These are phyloP conservation scores for Calonectria fujianensis DNA, from an alignment of 2,329 filamentous ascomycete genomes.

Conservation along the genomic window DNA sequence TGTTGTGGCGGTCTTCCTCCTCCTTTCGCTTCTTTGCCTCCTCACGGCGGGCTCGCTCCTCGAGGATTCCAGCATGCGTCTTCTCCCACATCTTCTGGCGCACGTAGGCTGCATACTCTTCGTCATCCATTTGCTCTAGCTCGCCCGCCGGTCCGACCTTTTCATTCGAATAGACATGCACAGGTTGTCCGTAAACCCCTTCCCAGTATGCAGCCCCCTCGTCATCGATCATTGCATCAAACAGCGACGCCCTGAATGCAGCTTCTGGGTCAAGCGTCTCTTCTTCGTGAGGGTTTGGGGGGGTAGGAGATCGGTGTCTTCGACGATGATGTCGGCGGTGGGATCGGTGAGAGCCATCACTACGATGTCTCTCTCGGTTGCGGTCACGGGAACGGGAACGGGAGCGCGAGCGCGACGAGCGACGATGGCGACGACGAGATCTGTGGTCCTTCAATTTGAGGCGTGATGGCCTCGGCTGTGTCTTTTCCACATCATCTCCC, in stretches of 20 bases:
- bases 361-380: slow-evolving; percentile 45
- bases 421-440: slow-evolving; percentile 51
- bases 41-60: slow-evolving; percentile 81
- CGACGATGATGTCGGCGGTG: slow-evolving; percentile 58
- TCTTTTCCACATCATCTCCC: slow-evolving; percentile 48
- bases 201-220: slow-evolving; percentile 98
- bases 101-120: slow-evolving; percentile 92
- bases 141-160: slow-evolving; percentile 68
- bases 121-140: slow-evolving; percentile 91
- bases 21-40: slow-evolving; percentile 70
- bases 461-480: slow-evolving; percentile 57
- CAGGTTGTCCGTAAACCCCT: slow-evolving; percentile 95
- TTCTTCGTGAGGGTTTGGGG: slow-evolving; percentile 67
- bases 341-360: slow-evolving; percentile 48
- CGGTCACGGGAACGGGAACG: slow-evolving; percentile 46
- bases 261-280: slow-evolving; percentile 78
- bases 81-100: slow-evolving; percentile 96
- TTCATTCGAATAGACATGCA: slow-evolving; percentile 83
- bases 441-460: slow-evolving; percentile 60
- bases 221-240: slow-evolving; percentile 97
- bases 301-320: slow-evolving; percentile 66
- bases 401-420: slow-evolving; percentile 42
- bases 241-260: slow-evolving; percentile 94
- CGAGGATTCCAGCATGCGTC: slow-evolving; percentile 87
- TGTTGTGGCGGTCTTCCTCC: slow-evolving; percentile 70